Evolutionary conservation across 2,329 filamentous ascomycete genomes (phyloP).

Genomic region (Penicillium sp.): DNA sequence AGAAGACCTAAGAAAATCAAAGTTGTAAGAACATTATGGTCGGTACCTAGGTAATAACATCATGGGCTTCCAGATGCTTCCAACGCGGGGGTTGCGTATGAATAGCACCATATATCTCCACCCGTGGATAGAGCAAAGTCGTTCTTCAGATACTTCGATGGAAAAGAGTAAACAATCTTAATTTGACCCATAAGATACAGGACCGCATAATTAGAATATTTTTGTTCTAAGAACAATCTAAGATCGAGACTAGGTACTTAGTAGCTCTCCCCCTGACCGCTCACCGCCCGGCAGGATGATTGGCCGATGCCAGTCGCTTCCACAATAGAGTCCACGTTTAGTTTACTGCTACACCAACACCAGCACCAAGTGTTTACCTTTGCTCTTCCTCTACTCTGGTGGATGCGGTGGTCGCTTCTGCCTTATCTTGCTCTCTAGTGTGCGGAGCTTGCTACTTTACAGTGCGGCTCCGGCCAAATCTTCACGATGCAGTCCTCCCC

Average conservation of each 20-base stretch:
- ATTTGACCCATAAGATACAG: neutral
- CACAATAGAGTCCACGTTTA: slow-evolving; percentile 44
- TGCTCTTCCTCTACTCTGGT: slow-evolving; percentile 28
- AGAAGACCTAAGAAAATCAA: neutral
- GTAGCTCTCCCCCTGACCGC: slow-evolving; percentile 20
- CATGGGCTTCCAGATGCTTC: slow-evolving; percentile 26
- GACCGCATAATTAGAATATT: neutral
- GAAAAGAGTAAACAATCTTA: neutral
- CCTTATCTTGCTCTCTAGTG: slow-evolving; percentile 30
- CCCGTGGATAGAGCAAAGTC: neutral
- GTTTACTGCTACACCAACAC: slow-evolving; percentile 30
- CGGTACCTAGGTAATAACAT: slow-evolving; percentile 4
- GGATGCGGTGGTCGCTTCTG: slow-evolving; percentile 36
- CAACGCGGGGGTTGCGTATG: slow-evolving; percentile 14
- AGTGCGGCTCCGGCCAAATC: slow-evolving; percentile 46
- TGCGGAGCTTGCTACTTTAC: slow-evolving; percentile 42
- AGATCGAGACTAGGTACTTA: slow-evolving; percentile 9
- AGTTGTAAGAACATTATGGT: slow-evolving; percentile 2
- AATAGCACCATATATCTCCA: slow-evolving; percentile 11
- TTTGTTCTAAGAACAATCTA: neutral
- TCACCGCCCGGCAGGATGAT: slow-evolving; percentile 35
- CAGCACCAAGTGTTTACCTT: slow-evolving; percentile 22
- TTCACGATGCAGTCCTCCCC: slow-evolving; percentile 48
- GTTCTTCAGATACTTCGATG: neutral
- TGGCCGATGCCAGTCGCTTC: slow-evolving; percentile 37